Evolutionary conservation across 1,284 basidiomycete genomes (phyloP).

Genomic region (Rugosomyces carneus): DNA sequence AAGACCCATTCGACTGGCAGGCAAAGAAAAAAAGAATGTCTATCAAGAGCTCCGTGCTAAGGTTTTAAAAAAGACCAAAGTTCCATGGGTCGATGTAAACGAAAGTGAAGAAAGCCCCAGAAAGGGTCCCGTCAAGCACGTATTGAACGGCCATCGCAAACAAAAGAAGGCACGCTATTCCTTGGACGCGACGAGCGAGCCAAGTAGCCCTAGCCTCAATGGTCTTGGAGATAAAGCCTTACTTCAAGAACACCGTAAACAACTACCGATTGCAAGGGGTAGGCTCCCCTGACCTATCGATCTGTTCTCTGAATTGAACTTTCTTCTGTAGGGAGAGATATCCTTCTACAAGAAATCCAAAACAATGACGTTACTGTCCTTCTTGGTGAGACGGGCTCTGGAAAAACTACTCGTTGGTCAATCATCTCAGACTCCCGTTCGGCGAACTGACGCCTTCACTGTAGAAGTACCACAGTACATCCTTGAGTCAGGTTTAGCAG

Average conservation of each 20-base stretch:
- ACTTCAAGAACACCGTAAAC: slow-evolving; percentile 57
- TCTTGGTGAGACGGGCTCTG: slow-evolving; percentile 95
- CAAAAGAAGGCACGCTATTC: slow-evolving; percentile 13
- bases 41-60: slow-evolving; percentile 6
- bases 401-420: slow-evolving; percentile 86
- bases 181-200: background rate
- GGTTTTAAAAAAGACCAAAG: slow-evolving; percentile 6
- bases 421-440: slow-evolving; percentile 23
- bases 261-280: slow-evolving; percentile 79
- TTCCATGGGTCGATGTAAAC: slow-evolving; percentile 29
- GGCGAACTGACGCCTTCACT: slow-evolving; percentile 12
- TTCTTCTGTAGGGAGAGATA: slow-evolving; percentile 54
- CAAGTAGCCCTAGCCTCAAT: slow-evolving; percentile 16
- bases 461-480: slow-evolving; percentile 89
- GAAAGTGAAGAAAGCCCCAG: slow-evolving; percentile 27
- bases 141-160: slow-evolving; percentile 18
- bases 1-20: slow-evolving; percentile 8
- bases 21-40: slow-evolving; percentile 6
- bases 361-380: slow-evolving; percentile 87
- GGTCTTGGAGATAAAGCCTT: slow-evolving; percentile 5
- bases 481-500: slow-evolving; percentile 61
- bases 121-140: slow-evolving; percentile 15
- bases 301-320: slow-evolving; percentile 7
- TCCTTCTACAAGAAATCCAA: slow-evolving; percentile 68
- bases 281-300: slow-evolving; percentile 15